These are phyloP conservation scores for Trichophyton schoenleinii DNA, from an alignment of 2,329 filamentous ascomycete species.

Conservation along the genomic window DNA sequence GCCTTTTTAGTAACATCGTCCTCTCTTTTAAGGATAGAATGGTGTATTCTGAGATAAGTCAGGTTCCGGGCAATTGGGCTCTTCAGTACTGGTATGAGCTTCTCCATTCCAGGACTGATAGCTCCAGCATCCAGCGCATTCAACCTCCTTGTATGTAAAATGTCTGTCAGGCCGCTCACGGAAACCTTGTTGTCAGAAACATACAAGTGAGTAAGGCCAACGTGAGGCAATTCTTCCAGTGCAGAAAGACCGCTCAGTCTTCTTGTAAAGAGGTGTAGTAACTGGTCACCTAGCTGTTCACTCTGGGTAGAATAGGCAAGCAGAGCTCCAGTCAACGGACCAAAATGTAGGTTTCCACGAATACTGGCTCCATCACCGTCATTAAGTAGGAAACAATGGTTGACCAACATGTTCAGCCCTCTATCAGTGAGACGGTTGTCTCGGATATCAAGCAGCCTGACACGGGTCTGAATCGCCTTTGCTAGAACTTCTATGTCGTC, in stretches of 20 bases:
- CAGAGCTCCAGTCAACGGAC: slow-evolving; percentile 24
- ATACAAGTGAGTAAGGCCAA: slow-evolving; percentile 49
- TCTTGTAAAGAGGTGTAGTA: slow-evolving; percentile 38
- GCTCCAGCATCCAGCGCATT: slow-evolving; percentile 45
- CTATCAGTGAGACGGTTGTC: slow-evolving; percentile 47
- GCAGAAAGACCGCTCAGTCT: slow-evolving; percentile 42
- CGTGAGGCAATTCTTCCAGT: slow-evolving; percentile 42
- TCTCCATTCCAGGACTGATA: slow-evolving; percentile 42
- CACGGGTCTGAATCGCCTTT: slow-evolving; percentile 38
- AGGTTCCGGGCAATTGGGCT: slow-evolving; percentile 36
- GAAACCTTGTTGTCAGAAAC: slow-evolving; percentile 45
- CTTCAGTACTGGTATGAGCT: slow-evolving; percentile 41
- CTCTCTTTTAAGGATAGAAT: slow-evolving; percentile 40
- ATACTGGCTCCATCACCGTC: slow-evolving; percentile 16
- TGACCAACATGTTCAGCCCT: slow-evolving; percentile 40
- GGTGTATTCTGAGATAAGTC: slow-evolving; percentile 44
- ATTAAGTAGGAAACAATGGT: slow-evolving; percentile 36
- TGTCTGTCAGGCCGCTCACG: slow-evolving; percentile 42
- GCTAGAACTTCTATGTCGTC: slow-evolving; percentile 41
- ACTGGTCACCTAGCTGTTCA: slow-evolving; percentile 41
- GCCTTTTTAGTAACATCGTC: too few relatives aligned
- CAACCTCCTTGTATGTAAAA: slow-evolving; percentile 40
- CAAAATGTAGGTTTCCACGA: slow-evolving; percentile 15
- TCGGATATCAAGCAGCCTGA: slow-evolving; percentile 45
- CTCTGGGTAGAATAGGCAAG: slow-evolving; percentile 30